Base-by-base conservation (phyloP, 1,284 basidiomycete species). In the Leccinum fuscescens region DNA sequence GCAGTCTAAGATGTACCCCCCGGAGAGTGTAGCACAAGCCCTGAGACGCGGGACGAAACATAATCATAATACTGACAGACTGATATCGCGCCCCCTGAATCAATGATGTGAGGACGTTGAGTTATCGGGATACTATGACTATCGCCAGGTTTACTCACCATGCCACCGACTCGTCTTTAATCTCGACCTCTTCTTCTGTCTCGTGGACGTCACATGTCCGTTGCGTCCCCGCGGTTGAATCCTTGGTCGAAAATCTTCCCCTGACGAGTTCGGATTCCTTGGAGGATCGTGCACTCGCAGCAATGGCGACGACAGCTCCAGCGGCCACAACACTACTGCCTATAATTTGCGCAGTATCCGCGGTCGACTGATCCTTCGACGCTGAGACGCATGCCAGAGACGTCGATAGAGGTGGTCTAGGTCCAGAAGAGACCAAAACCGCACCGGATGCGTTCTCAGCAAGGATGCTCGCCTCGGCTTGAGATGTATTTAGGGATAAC, bases 111-210 rank as follows among this genome's bases (percentile, higher is more conserved):
- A 57, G 52, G 15, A 31, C 9, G 11, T 4, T 6, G n/a, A 20
- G 2, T 37, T 1, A 20, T 0, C 9, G 27, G 1, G 4, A 44
- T 44, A 17, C 3, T 9, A 20, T 5, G 1, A 11, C n/a, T 14
- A 29, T n/a, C 1, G 2, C 3, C 6, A 6, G 6, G 15, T 31
- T 46, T 1, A 58, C 66, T 59, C 14, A 69, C 68, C 46, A 53
- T n/a, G 24, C 24, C 0, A 3, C 44, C 14, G 7, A 42, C 49
- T 60, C 44, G 20, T 46, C 44, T 46, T 46, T 2, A 20, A 44
- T 2, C n/a, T 42, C 39, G 9, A 17, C 39, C 5, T 42, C 17
- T 0, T 20, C 39, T 42, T 42, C 12, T 14, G 44, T 48, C 22
- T 55, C 48, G 20, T 37, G 31, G 17, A 15, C n/a, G 50, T 51